Base-by-base conservation (phyloP, 2,329 filamentous ascomycete species). In the Botryotinia calthae region DNA sequence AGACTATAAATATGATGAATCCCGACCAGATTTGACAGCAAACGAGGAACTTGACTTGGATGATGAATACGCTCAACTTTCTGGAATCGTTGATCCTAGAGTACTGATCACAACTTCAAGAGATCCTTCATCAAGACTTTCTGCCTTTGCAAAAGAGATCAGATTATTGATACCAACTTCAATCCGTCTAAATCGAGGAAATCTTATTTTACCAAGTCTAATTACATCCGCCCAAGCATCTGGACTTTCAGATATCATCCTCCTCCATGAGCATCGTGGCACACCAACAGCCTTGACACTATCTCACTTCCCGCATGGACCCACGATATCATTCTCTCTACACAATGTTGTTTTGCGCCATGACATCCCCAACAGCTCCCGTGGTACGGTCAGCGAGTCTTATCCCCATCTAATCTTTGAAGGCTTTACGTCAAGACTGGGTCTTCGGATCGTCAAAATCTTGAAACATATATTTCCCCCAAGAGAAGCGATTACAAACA, bases 341-440 rank as follows among this genome's bases (percentile, higher is more conserved):
- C 93, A 97, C 82, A 98, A 99, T 76, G 95, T 98, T 5, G 91
- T 98, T 16, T 85, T 99, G 68, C 90, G 96, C 62, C 93, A 95
- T 74, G 96, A 99, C 81, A 97, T 99, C 31, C 95, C 96, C 1
- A 94, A 96, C 76, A 89, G 91, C 59, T 89, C 94, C 14, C 88
- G 93, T 73, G 96, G 96, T 65, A 97, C 94, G 1, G 94, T 98
- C 65, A 93, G 90, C 75, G 96, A 99, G 83, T 91, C 90, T 54
- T 99, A 98, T 79, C 96, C 96, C 0, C 95, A 98, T 80, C 86
- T 99, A 4, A 93, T 99, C 75, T 98, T 99, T 79, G 96, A 99
- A 79, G 94, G 94, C 3, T 98, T 99, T 83, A 92, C 87, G 8
- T 94, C 92, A 9, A 88, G 88, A 48, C 85, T 98, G 9, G 96